Percentiles rank a stretch among this genome's conserved stretches.
Evolutionary conservation across 1,284 basidiomycete species (phyloP).

Genomic region (Boletus mariae): DNA sequence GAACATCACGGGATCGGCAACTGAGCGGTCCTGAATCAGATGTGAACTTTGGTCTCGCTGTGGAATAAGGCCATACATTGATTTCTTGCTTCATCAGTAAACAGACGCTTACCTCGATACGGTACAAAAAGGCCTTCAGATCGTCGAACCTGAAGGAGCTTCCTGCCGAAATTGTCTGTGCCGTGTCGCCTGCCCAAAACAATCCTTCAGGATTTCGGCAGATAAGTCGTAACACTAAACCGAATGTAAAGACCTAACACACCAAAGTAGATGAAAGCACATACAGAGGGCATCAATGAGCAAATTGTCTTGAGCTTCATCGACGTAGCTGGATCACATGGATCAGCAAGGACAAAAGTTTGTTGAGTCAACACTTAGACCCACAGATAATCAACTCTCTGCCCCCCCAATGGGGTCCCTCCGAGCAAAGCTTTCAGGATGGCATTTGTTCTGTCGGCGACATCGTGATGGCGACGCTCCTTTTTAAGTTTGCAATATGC

Average conservation of each 20-base stretch:
- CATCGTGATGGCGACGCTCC: constrained; percentile 48
- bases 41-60: constrained; percentile 21
- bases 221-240: constrained; percentile 54
- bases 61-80: not conserved
- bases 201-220: constrained; percentile 63
- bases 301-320: constrained; percentile 72
- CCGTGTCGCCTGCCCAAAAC: constrained; percentile 79
- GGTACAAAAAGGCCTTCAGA: constrained; percentile 61
- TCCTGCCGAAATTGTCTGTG: constrained; percentile 70
- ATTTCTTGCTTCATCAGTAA: not conserved
- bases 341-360: not conserved
- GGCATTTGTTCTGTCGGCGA: constrained; percentile 61
- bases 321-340: constrained; percentile 51
- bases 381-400: constrained; percentile 57
- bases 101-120: constrained; percentile 45
- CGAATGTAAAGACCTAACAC: not conserved
- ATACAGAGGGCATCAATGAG: constrained; percentile 61
- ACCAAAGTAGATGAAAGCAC: constrained; percentile 12
- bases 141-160: constrained; percentile 72
- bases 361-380: constrained; percentile 17
- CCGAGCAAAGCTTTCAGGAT: constrained; percentile 42
- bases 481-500: constrained; percentile 49
- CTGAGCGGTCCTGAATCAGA: constrained; percentile 12
- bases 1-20: constrained; percentile 46
- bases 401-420: constrained; percentile 35